Conservation (phyloP, 176 grass and related monocot species). For the Alloteropsis semialata region DNA sequence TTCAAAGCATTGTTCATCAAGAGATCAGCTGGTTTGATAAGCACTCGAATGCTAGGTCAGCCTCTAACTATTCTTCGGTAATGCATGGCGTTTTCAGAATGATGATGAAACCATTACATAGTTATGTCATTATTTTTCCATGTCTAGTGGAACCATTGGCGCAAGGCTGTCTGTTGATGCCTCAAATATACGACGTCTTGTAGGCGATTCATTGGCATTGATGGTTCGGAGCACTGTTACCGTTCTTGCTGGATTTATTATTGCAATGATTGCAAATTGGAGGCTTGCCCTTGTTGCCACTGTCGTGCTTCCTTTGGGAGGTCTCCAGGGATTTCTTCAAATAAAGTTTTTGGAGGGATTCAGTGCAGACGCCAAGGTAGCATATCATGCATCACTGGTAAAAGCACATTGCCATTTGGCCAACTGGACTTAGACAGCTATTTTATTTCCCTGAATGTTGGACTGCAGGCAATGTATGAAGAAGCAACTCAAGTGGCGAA, state of each 20-base stretch:
- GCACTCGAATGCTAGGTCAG: conserved; percentile 2
- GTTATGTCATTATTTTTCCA: not conserved
- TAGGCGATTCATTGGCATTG: conserved; percentile 19
- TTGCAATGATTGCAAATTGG: conserved; percentile 20
- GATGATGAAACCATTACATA: not conserved
- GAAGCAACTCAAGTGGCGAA: conserved; percentile 60
- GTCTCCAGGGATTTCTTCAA: conserved; percentile 45
- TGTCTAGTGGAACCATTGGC: conserved; percentile 4
- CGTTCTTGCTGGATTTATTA: conserved; percentile 14
- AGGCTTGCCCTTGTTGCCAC: conserved; percentile 20
- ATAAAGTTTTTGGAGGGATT: conserved; percentile 57
- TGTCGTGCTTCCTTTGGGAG: conserved; percentile 5
- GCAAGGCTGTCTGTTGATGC: conserved; percentile 19
- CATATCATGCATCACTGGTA: not conserved
- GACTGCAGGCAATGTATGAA: conserved; percentile 50
- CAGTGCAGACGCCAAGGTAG: conserved; percentile 57
- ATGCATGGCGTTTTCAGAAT: not conserved
- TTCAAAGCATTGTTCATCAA: conserved; percentile 10
- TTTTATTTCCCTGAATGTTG: not conserved
- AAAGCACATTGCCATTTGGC: not conserved
- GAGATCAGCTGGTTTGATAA: conserved; percentile 24
- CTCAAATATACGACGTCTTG: conserved; percentile 18
- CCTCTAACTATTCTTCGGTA: not conserved
- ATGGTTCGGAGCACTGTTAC: conserved; percentile 8
- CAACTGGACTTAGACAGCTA: not conserved